These are phyloP conservation scores for Teratosphaeriaceae sp. DNA, from an alignment of 2,329 filamentous ascomycete genomes.

Conservation along the genomic window DNA sequence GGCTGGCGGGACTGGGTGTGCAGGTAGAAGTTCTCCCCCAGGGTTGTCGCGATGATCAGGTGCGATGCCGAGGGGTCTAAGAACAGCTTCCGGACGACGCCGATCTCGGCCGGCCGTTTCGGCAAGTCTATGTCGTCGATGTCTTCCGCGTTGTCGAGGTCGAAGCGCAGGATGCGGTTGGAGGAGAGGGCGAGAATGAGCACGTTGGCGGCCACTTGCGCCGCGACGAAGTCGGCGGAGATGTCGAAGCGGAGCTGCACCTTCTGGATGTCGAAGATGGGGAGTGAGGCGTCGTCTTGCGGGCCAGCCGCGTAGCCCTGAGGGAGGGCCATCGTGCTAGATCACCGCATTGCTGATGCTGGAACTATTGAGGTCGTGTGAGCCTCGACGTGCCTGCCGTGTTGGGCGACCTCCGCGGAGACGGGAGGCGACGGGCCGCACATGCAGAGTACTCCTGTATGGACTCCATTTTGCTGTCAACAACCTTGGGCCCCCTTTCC, in stretches of 20 bases:
- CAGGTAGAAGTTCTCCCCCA: conserved; percentile 95
- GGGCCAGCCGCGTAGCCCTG: conserved; percentile 23
- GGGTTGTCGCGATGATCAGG: conserved; percentile 80
- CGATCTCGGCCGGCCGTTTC: conserved; percentile 84
- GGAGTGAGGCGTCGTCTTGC: conserved; percentile 52
- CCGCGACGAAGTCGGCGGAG: conserved; percentile 90
- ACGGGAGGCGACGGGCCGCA: too few relatives aligned
- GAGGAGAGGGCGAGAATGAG: conserved; percentile 87
- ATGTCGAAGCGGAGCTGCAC: conserved; percentile 93
- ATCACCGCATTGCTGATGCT: neutral
- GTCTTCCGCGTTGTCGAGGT: conserved; percentile 86
- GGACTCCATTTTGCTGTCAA: too few relatives aligned
- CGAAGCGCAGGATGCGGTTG: conserved; percentile 86
- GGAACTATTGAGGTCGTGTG: too few relatives aligned
- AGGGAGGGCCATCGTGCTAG: conserved; percentile 5
- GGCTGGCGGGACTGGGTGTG: conserved; percentile 90
- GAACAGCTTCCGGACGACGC: conserved; percentile 92
- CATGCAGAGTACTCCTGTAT: too few relatives aligned
- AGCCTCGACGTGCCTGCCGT: too few relatives aligned
- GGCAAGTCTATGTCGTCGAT: conserved; percentile 98
- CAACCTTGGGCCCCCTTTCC: too few relatives aligned
- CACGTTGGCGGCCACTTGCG: conserved; percentile 96
- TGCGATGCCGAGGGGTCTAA: conserved; percentile 96
- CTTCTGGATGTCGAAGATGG: conserved; percentile 90
- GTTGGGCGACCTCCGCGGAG: too few relatives aligned